Evolutionary conservation across 345 rosid species (phyloP), one percentile per base, ranked within the genome.

Genomic region (Dovyalis caffra): DNA sequence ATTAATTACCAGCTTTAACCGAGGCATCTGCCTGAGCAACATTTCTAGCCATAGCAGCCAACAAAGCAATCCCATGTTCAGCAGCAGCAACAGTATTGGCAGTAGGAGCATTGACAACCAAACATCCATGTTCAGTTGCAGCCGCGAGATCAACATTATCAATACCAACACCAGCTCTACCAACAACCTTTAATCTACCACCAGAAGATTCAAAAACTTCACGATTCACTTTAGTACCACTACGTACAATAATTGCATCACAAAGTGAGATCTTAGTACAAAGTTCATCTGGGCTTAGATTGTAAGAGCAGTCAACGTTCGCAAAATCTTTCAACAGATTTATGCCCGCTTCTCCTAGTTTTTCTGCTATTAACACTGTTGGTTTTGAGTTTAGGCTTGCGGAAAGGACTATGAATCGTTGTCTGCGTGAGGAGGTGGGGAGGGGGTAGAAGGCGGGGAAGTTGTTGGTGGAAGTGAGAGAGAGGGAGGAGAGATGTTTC

Each of bases 61-160:
- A 64, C 31, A 93, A 89, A n/a, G 98, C 98, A 70, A 93, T 91
- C 76, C 95, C 98, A 47, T 93, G 98, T 77, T 93, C 98, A 0
- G 98, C 98, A 0, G 98, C 98, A 3, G 98, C 98, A 31, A 93
- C 90, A 3, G 98, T 93, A 69, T 93, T 93, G 3, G 98, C 97
- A 1, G 98, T 93, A 23, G 98, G 98, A 4, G 98, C 98, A 77
- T 93, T 93, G 28, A 93, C 98, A 6, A 93, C 98, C 79, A 93
- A 79, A 75, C 98, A 93, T 0, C 98, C 98, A 37, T 85, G 87
- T 85, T 93, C 98, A 23, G 98, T 93, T 21, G 98, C 98, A 0
- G 98, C 95, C 14, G 90, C 83, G 83, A 93, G 95, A 88, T 93
- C 98, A 75, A 93, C 98, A 77, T 93, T 93, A 35, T 93, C 98